These are phyloP conservation scores for Dendrobium catenatum DNA, from an alignment of 106 monocot genomes.

Conservation along the genomic window DNA sequence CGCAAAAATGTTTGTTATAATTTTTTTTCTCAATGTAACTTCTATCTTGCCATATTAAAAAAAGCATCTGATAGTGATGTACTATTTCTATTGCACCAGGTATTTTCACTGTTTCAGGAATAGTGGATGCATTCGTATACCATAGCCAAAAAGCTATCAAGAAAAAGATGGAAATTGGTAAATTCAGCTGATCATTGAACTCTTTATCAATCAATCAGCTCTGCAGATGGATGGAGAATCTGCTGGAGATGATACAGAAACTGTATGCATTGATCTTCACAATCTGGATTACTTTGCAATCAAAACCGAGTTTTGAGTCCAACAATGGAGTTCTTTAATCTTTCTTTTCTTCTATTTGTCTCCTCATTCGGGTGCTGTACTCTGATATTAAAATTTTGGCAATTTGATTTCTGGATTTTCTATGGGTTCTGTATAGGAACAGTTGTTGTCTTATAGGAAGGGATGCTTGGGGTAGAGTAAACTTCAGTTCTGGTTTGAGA, in stretches of 20 bases:
- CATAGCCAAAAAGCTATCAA: slow-evolving; percentile 49
- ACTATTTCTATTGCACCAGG: slow-evolving; percentile 13
- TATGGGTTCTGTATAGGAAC: background rate
- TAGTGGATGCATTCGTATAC: slow-evolving; percentile 48
- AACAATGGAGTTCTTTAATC: background rate
- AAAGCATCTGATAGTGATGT: background rate
- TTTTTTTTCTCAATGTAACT: too few species aligned
- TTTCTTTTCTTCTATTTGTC: background rate
- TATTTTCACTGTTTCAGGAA: slow-evolving; percentile 56
- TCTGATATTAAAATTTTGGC: background rate
- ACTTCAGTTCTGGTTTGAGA: too few species aligned
- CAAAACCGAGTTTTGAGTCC: background rate
- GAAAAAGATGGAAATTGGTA: slow-evolving; percentile 44
- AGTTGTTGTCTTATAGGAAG: background rate
- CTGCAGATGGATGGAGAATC: too few species aligned
- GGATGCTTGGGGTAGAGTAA: background rate
- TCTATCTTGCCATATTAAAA: background rate
- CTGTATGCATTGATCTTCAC: background rate
- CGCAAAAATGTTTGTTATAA: too few species aligned
- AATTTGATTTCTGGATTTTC: background rate
- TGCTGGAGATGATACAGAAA: background rate
- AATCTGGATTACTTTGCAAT: background rate
- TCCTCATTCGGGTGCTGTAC: background rate
- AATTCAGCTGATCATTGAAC: slow-evolving; percentile 11
- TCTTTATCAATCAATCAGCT: too few species aligned